Conservation (phyloP, 129 eudicot genomes). For the Tagetes patula region DNA sequence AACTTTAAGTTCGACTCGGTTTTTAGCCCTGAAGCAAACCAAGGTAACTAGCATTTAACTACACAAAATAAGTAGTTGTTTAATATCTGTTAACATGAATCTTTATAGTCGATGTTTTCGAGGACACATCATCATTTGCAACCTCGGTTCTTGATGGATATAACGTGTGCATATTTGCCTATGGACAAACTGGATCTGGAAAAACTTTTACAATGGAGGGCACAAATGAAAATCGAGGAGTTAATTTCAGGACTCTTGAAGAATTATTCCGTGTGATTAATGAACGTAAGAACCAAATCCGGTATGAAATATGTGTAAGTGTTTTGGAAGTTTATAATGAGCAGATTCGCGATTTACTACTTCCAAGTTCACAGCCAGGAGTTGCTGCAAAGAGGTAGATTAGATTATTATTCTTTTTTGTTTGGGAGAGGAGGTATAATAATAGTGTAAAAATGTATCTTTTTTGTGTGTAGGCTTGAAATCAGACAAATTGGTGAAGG, state of each 20-base stretch:
- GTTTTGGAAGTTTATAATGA: constrained; percentile 94
- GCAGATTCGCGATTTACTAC: constrained; percentile 82
- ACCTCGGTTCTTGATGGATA: constrained; percentile 93
- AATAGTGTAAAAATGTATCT: background rate
- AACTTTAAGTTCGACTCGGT: constrained; percentile 85
- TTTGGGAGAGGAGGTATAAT: background rate
- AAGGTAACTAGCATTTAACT: constrained; percentile 48
- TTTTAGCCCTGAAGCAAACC: constrained; percentile 77
- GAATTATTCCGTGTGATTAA: constrained; percentile 70
- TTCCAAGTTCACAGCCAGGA: constrained; percentile 63
- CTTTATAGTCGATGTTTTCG: constrained; percentile 67
- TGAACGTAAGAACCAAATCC: constrained; percentile 62
- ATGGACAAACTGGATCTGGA: constrained; percentile 96
- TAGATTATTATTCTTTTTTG: constrained; percentile 1
- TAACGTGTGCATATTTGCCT: constrained; percentile 94
- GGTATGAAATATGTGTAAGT: constrained; percentile 71
- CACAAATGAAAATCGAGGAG: constrained; percentile 82
- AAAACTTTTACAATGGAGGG: constrained; percentile 98
- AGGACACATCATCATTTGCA: constrained; percentile 91
- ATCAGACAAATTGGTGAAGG: constrained; percentile 85
- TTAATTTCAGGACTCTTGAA: constrained; percentile 84
- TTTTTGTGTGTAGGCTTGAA: constrained; percentile 64
- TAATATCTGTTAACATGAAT: background rate
- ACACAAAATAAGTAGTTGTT: background rate
- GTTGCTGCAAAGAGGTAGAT: constrained; percentile 64